phyloP scores from a whole-genome alignment of 306 rosid species.

The Sesbania bispinosa region DNA sequence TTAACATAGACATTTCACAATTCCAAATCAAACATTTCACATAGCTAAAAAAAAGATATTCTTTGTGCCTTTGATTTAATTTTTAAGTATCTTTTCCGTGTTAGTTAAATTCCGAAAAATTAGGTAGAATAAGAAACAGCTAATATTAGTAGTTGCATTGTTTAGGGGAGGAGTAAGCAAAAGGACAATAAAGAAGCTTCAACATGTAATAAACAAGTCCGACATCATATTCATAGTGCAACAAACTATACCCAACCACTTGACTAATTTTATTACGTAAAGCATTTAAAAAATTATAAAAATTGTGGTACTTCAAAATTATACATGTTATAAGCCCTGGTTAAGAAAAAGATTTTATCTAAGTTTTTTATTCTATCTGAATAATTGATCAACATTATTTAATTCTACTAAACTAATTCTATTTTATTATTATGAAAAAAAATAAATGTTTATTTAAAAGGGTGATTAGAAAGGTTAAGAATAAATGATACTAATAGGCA shows the following conservation, averaged over 20 bases:
- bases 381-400: not conserved
- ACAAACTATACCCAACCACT: conserved; percentile 16
- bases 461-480: not conserved
- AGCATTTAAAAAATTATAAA: not conserved
- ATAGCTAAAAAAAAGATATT: not conserved
- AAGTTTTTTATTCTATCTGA: not conserved
- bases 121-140: not conserved
- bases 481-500: not conserved
- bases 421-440: not conserved
- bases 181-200: not conserved
- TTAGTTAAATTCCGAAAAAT: not conserved
- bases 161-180: not conserved
- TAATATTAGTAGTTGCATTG: not conserved
- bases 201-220: not conserved
- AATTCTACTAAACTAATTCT: not conserved
- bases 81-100: too few relatives aligned
- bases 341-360: not conserved
- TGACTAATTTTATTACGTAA: not conserved
- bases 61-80: too few relatives aligned
- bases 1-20: not conserved
- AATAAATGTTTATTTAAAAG: not conserved
- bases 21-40: not conserved
- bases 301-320: not conserved
- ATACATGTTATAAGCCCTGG: not conserved
- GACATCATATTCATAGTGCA: not conserved